Evolutionary conservation across 176 grass and related monocot species (phyloP), one percentile per base, ranked within the genome.

Genomic region (Panicum miliaceum): DNA sequence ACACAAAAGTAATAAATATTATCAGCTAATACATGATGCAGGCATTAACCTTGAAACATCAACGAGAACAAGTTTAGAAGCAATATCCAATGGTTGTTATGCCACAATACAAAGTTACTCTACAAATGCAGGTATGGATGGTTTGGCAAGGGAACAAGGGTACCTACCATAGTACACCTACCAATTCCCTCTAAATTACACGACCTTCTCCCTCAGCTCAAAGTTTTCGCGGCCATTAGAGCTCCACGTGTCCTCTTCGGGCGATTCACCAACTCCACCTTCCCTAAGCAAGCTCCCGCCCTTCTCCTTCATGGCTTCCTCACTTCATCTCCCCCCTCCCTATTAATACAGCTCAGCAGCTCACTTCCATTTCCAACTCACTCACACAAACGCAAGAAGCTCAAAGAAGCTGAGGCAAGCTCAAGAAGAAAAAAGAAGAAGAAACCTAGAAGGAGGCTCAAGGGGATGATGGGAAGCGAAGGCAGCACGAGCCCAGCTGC

Each of bases 271-370:
- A 83, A 64, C 78, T 68, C 67, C 86, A 77, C 64, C 78, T 59
- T 71, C 70, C 35, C 63, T 52, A 14, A 57, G 19, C 87, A 14
- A 57, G 19, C 87, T 50, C 59, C 46, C 47, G 23, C 38, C 73
- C 3, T 76, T 7, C 63, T 7, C 19, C 37, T 51, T 25, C 40
- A 3, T 35, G 58, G 41, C 42, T 64, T 48, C 59, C 3, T 63
- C 61, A 37, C 63, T 61, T 41, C 23, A 8, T 16, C 35, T 16
- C 35, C 5, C 65, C 22, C 70, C 54, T 36, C 60, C 34, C 61
- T 79, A 90, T 90, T 86, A 86, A 86, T 86, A 81, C 83, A 82
- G 56, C 78, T 72, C 83, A 82, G 72, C 84, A 90, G 26, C 64
- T 82, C 90, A 82, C 73, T 86, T 23, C 32, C 69, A 68, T 64